These are phyloP conservation scores for Nitzschia sp. DNA, from an alignment of 108 stramenopile species.

Conservation along the genomic window DNA sequence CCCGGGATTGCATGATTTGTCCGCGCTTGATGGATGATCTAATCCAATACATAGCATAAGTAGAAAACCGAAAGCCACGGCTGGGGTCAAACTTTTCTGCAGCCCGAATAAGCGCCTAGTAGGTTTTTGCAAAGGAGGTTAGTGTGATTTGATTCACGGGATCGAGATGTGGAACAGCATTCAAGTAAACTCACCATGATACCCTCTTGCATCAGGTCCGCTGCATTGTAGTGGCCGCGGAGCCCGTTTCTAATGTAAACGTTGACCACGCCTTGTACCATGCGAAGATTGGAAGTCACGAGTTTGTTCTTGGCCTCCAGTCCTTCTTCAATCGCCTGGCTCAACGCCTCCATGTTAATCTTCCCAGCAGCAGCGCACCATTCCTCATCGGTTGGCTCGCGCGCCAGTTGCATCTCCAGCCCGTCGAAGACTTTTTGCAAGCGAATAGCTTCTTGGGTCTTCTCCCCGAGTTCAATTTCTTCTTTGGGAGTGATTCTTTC, in stretches of 20 bases:
- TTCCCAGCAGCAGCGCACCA: constrained; percentile 87
- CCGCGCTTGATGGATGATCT: constrained; percentile 85
- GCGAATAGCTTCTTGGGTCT: constrained; percentile 79
- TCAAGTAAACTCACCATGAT: constrained; percentile 67
- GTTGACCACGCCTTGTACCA: constrained; percentile 88
- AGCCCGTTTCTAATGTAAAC: constrained; percentile 84
- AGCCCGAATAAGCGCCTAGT: constrained; percentile 88
- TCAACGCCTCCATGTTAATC: constrained; percentile 67
- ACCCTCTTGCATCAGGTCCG: constrained; percentile 90
- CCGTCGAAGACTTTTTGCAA: constrained; percentile 58
- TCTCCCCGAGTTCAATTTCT: constrained; percentile 74
- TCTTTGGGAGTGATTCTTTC: constrained; percentile 71
- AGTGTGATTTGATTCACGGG: no score
- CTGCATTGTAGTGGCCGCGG: constrained; percentile 83
- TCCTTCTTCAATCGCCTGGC: constrained; percentile 70
- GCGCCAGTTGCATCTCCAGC: constrained; percentile 45
- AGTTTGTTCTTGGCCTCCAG: constrained; percentile 80
- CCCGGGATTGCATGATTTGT: constrained; percentile 73
- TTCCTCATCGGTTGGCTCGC: constrained; percentile 85
- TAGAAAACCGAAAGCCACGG: constrained; percentile 92
- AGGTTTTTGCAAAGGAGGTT: background rate
- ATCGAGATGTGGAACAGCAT: no score
- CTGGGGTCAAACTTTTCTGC: constrained; percentile 95
- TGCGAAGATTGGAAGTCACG: constrained; percentile 76
- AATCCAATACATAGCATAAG: constrained; percentile 98